These are phyloP conservation scores for Tetrahymena malaccensis DNA, from an alignment of 73 alveolate genomes.

Conservation along the genomic window DNA sequence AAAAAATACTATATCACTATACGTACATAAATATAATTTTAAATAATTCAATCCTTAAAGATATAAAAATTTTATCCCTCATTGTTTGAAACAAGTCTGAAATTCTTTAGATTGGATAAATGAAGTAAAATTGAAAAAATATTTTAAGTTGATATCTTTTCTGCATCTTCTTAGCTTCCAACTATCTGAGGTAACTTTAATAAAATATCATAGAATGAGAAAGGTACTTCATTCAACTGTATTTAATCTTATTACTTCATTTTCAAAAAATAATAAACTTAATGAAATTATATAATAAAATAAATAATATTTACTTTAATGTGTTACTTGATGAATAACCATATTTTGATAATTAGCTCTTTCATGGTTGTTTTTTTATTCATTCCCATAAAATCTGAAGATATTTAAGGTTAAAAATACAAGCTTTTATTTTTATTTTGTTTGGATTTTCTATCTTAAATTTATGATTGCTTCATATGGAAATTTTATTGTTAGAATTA, in stretches of 20 bases:
- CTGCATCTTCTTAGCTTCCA: neutral
- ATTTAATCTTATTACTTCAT: neutral
- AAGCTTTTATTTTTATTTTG: neutral
- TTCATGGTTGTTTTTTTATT: neutral
- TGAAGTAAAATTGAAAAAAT: neutral
- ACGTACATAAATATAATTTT: neutral
- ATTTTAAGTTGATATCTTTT: neutral
- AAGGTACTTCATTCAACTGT: neutral
- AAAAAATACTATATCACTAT: too few species aligned
- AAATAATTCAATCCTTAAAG: neutral
- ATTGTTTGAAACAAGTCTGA: neutral
- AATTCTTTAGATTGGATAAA: neutral
- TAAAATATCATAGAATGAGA: neutral
- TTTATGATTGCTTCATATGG: neutral
- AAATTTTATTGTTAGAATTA: neutral
- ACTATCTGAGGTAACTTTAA: neutral
- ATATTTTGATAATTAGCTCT: neutral
- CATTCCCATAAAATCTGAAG: neutral
- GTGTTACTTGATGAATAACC: neutral
- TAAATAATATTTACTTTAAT: neutral
- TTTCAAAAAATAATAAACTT: neutral
- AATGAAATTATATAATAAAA: neutral
- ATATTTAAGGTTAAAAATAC: neutral
- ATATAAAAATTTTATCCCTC: neutral
- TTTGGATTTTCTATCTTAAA: neutral